Conservation (phyloP, 805 yeast genomes). For the Zygotorulaspora chibaensis region DNA sequence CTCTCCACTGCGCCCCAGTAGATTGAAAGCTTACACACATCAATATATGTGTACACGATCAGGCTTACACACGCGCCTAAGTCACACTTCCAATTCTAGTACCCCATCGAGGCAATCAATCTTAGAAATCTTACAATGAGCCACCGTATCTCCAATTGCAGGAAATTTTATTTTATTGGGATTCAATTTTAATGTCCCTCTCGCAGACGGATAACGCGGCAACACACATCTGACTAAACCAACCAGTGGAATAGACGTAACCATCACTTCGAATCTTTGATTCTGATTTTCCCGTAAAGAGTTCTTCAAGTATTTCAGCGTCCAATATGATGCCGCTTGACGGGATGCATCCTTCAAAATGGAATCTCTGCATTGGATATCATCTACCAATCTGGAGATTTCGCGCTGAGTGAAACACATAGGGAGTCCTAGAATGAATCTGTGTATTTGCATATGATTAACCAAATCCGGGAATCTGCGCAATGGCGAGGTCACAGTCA, state of each 20-base stretch:
- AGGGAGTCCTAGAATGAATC: conserved; percentile 33
- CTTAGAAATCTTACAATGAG: conserved; percentile 38
- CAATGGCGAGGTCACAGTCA: conserved; percentile 84
- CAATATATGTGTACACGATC: no score
- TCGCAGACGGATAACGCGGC: conserved; percentile 28
- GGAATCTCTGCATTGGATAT: conserved; percentile 44
- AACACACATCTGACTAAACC: conserved; percentile 35
- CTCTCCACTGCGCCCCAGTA: no score
- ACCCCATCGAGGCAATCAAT: conserved; percentile 44
- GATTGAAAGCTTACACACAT: no score
- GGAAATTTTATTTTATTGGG: conserved; percentile 29
- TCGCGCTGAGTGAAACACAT: conserved; percentile 34
- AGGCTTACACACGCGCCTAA: no score
- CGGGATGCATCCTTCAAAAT: conserved; percentile 33
- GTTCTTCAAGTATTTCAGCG: conserved; percentile 29
- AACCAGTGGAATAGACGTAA: conserved; percentile 41
- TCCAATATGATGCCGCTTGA: conserved; percentile 37
- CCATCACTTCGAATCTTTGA: conserved; percentile 34
- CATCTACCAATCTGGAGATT: conserved; percentile 38
- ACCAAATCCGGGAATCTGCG: conserved; percentile 77
- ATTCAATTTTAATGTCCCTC: conserved; percentile 31
- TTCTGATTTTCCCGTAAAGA: conserved; percentile 10
- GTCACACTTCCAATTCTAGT: conserved; percentile 29
- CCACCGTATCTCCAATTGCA: conserved; percentile 42
- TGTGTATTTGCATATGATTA: conserved; percentile 72